These are phyloP conservation scores for Penicillium riverlandense DNA, from an alignment of 495 filamentous ascomycete species.

Conservation along the genomic window DNA sequence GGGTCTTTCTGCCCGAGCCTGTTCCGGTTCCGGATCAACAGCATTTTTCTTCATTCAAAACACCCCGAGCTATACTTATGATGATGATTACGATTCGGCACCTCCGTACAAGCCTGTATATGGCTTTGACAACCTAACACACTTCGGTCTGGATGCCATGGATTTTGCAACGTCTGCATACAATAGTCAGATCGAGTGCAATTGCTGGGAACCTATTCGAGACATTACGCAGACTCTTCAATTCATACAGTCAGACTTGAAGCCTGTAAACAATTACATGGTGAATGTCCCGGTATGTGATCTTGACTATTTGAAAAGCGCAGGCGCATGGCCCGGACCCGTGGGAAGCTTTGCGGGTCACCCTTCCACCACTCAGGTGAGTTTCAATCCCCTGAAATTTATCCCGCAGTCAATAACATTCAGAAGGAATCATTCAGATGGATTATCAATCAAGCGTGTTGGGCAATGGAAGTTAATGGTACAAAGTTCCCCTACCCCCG, in stretches of 20 bases:
- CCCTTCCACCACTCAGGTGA: no score
- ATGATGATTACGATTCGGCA: neutral
- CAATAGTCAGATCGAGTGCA: neutral
- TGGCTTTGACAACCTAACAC: neutral
- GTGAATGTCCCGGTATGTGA: neutral
- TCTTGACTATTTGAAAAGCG: neutral
- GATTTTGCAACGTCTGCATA: neutral
- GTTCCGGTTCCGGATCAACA: neutral
- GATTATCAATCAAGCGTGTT: no score
- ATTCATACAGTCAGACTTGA: neutral
- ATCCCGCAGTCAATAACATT: no score
- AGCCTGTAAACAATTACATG: neutral
- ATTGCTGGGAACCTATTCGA: neutral
- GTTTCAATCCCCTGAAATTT: no score
- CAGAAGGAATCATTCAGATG: no score
- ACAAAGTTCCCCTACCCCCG: no score
- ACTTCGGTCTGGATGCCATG: neutral
- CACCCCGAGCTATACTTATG: neutral
- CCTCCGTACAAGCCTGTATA: neutral
- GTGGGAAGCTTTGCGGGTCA: no score
- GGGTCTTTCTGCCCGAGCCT: neutral
- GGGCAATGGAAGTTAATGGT: no score
- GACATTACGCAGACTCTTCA: neutral
- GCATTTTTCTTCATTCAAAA: neutral
- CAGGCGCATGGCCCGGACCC: neutral